These are phyloP conservation scores for Drosera capensis DNA, from an alignment of 148 eudicot genomes.

Conservation along the genomic window DNA sequence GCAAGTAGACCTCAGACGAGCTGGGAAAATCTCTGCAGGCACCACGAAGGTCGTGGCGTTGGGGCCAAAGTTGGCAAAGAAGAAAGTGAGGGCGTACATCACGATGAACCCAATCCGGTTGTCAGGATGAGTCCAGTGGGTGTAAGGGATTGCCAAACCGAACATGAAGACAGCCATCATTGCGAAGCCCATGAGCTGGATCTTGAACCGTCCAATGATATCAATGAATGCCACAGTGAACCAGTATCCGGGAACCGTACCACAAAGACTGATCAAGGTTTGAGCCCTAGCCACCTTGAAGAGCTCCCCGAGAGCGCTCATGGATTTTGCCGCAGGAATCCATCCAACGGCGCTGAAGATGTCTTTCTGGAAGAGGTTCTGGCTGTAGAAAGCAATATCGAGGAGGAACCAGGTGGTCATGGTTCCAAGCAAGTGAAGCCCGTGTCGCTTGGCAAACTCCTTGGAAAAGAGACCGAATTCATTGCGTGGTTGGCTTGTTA, in stretches of 20 bases:
- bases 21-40: neutral
- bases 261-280: neutral
- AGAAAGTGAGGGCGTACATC: constrained; percentile 1
- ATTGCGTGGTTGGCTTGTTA: neutral
- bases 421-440: constrained; percentile 1
- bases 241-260: neutral
- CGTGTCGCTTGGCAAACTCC: constrained; percentile 1
- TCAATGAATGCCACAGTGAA: neutral
- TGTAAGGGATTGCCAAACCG: constrained; percentile 1
- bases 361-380: neutral
- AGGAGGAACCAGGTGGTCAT: constrained; percentile 1
- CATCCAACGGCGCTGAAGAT: neutral
- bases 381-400: neutral
- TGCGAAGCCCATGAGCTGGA: neutral
- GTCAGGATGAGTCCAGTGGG: neutral
- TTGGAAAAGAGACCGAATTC: neutral
- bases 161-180: neutral
- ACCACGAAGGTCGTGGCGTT: neutral
- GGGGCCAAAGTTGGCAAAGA: neutral
- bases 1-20: constrained; percentile 1
- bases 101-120: neutral
- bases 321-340: neutral
- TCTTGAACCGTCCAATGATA: neutral
- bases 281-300: constrained; percentile 1
- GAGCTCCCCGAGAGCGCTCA: constrained; percentile 2